Base-by-base conservation (phyloP, 1,139 yeast species). In the Hansenula lynferdii region DNA sequence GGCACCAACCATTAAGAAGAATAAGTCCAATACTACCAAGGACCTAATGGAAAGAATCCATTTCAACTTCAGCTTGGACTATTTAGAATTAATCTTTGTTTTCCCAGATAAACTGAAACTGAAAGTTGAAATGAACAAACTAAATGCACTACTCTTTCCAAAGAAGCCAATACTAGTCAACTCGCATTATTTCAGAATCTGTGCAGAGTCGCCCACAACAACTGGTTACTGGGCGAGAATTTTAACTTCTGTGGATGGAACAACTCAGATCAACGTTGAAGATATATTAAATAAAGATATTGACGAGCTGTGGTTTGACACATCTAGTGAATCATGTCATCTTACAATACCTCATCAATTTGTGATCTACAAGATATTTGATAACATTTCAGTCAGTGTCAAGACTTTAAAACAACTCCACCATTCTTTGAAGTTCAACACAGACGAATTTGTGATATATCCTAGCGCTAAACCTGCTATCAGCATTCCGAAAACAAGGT, bases 331-430 rank as follows among this genome's bases (percentile, higher is more conserved):
- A 14, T 51, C 60, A 4, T 61, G 62, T 52, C 66, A 64, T 39
- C 49, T 65, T 24, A 55, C 59, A 2, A 56, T 70, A 25, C 77
- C 77, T 0, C 61, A 70, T 50, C 67, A 70, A 19, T 77, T 81
- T 53, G 70, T 80, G 19, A 75, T 77, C 21, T 77, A 80, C 54
- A 65, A 69, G 44, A 58, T 82, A 6, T 80, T 83, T 57, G 89
- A 82, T 48, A 77, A 76, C 44, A 53, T 81, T 14, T 70, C 84
- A 1, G 67, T 78, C 1, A 61, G 78, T 11, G 50, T 69, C 5
- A 82, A 82, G 48, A 60, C 76, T 1, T 52, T 75, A 16, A 80
- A 80, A 47, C 84, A 80, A 47, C 61, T 80, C 43, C 52, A 71
- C 6, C 62, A 62, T 39, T 67, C 77, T 10, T 55, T 80, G 38